Conservation (phyloP, 192 early-diverging fungal species). For the Linnemannia zychae region DNA sequence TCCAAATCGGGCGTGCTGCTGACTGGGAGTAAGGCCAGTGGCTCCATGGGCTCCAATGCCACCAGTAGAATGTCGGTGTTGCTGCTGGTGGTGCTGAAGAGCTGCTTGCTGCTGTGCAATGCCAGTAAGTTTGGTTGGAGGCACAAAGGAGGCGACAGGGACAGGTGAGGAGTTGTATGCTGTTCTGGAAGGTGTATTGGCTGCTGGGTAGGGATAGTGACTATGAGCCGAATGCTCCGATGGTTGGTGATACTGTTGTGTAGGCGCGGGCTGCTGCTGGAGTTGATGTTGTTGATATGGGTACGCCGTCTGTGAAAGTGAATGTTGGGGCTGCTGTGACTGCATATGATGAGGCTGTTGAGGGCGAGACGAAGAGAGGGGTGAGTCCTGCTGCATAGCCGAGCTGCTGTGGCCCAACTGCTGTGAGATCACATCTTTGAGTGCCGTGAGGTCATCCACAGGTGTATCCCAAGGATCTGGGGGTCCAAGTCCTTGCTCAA, state of each 20-base stretch:
- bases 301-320: constrained; percentile 2
- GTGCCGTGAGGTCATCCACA: constrained; percentile 67
- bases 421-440: constrained; percentile 66
- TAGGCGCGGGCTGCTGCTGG: background rate
- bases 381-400: background rate
- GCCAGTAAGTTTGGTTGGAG: constrained; percentile 25
- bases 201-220: constrained; percentile 8
- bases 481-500: constrained; percentile 75
- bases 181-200: background rate
- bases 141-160: constrained; percentile 36
- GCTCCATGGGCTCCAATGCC: constrained; percentile 3
- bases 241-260: background rate
- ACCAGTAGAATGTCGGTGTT: constrained; percentile 40
- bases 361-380: background rate
- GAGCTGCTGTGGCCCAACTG: constrained; percentile 47
- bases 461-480: constrained; percentile 74
- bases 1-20: constrained; percentile 47
- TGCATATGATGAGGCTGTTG: constrained; percentile 17
- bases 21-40: constrained; percentile 27
- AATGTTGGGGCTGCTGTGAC: constrained; percentile 10
- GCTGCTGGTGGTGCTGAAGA: constrained; percentile 27
- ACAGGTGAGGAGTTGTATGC: constrained; percentile 43
- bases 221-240: background rate
- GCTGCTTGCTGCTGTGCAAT: constrained; percentile 22
- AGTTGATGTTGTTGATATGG: constrained; percentile 25